Evolutionary conservation across 2,329 filamentous ascomycete genomes (phyloP).

Genomic region (Xylariaceae sp.): DNA sequence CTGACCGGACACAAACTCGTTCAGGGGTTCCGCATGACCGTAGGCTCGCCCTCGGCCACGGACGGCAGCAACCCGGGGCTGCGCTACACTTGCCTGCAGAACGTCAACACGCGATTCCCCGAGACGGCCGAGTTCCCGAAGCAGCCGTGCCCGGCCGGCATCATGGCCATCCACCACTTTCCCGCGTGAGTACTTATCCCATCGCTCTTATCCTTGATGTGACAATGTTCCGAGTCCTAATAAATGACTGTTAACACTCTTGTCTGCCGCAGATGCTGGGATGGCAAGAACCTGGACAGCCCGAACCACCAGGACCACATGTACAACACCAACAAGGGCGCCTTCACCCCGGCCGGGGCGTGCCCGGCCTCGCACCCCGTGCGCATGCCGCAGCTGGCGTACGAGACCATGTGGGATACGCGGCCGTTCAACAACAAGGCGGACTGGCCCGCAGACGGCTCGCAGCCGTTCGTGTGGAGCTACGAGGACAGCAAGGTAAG

Average conservation of each 20-base stretch:
- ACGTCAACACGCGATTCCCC: constrained; percentile 35
- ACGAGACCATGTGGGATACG: constrained; percentile 39
- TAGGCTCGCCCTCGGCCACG: constrained; percentile 31
- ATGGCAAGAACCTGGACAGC: constrained; percentile 40
- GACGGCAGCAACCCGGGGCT: constrained; percentile 33
- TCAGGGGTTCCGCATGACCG: constrained; percentile 40
- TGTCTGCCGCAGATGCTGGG: constrained; percentile 36
- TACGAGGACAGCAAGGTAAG: constrained; percentile 22
- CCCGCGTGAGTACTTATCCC: constrained; percentile 25
- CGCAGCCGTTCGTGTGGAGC: constrained; percentile 30
- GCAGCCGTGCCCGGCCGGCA: constrained; percentile 34
- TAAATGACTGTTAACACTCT: too few species aligned
- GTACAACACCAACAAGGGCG: constrained; percentile 31
- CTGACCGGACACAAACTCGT: neutral
- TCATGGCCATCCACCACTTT: constrained; percentile 40
- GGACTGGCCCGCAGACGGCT: constrained; percentile 32
- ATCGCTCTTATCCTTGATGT: neutral
- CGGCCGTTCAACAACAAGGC: constrained; percentile 31
- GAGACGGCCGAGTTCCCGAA: constrained; percentile 38
- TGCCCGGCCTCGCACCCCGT: constrained; percentile 38
- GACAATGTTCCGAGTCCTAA: neutral
- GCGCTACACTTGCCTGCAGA: constrained; percentile 30
- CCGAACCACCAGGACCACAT: constrained; percentile 27
- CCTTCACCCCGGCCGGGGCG: constrained; percentile 25
- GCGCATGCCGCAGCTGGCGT: constrained; percentile 37